phyloP scores from a whole-genome alignment of 1,284 basidiomycete species.

The Ustanciosporium gigantosporum region DNA sequence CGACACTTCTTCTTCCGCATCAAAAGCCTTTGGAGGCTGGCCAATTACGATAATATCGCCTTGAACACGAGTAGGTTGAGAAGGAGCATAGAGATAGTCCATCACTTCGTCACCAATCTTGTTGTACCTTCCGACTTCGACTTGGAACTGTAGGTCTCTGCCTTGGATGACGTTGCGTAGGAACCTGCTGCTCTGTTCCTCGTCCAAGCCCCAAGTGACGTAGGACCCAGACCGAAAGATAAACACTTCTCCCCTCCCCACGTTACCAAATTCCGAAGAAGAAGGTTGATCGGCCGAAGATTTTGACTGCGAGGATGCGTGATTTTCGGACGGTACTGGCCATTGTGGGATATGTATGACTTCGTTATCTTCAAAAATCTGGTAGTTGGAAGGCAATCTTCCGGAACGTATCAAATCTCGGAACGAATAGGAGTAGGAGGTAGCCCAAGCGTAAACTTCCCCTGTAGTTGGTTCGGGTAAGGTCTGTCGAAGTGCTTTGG shows the following conservation, averaged over 20 bases:
- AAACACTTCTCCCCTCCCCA: conserved; percentile 48
- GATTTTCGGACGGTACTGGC: conserved; percentile 20
- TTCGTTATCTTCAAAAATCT: conserved; percentile 54
- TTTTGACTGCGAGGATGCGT: not conserved
- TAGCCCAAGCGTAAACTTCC: conserved; percentile 52
- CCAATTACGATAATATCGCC: conserved; percentile 58
- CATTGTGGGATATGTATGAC: conserved; percentile 56
- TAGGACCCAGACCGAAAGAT: conserved; percentile 56
- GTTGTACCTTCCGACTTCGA: conserved; percentile 40
- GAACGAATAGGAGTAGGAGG: conserved; percentile 54
- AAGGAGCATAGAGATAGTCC: conserved; percentile 50
- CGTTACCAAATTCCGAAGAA: not conserved
- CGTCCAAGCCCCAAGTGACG: conserved; percentile 56
- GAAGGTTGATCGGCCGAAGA: not conserved
- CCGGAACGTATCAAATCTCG: conserved; percentile 37
- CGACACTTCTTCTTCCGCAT: conserved; percentile 7
- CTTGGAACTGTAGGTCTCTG: conserved; percentile 14
- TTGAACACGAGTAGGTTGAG: conserved; percentile 51
- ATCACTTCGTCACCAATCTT: conserved; percentile 57
- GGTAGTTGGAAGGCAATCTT: conserved; percentile 41
- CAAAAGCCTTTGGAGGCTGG: conserved; percentile 34
- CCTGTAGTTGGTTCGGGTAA: conserved; percentile 31
- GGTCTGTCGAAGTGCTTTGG: conserved; percentile 31
- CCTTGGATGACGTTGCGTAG: conserved; percentile 45
- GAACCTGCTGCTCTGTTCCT: conserved; percentile 46